Conservation (phyloP, 2,329 filamentous ascomycete species). For the Aspergillus proliferans region DNA sequence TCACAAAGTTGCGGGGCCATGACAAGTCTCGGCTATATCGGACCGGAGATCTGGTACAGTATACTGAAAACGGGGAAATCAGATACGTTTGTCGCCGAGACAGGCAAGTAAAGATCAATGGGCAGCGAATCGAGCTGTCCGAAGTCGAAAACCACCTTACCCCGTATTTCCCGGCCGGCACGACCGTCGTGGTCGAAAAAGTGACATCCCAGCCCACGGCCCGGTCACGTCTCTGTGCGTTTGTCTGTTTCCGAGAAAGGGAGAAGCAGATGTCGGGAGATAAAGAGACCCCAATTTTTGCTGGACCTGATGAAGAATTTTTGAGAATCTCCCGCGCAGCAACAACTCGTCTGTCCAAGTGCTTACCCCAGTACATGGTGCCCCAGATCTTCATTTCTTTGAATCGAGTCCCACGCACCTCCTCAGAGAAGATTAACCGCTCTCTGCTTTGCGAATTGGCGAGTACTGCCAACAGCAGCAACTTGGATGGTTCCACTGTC, state of each 20-base stretch:
- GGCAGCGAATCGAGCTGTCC: not conserved
- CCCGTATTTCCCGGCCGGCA: too few species aligned
- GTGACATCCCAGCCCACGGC: too few species aligned
- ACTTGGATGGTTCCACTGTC: too few species aligned
- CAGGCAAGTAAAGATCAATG: not conserved
- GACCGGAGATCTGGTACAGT: not conserved
- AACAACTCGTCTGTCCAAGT: too few species aligned
- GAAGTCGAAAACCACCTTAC: not conserved
- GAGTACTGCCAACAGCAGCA: not conserved
- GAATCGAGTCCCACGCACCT: not conserved
- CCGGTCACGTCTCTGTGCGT: not conserved
- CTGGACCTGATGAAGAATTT: too few species aligned
- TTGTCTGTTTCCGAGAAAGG: too few species aligned
- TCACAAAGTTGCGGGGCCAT: not conserved
- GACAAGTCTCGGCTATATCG: not conserved
- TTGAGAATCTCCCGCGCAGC: too few species aligned
- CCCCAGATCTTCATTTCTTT: not conserved
- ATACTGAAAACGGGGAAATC: not conserved
- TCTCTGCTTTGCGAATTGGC: not conserved
- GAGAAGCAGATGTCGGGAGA: not conserved
- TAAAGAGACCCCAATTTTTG: too few species aligned
- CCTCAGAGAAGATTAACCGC: not conserved
- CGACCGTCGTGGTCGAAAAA: too few species aligned
- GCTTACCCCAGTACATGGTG: too few species aligned
- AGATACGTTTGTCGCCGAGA: not conserved